Base-by-base conservation (phyloP, 257 asterid species). In the Nicotiana tomentosiformis region DNA sequence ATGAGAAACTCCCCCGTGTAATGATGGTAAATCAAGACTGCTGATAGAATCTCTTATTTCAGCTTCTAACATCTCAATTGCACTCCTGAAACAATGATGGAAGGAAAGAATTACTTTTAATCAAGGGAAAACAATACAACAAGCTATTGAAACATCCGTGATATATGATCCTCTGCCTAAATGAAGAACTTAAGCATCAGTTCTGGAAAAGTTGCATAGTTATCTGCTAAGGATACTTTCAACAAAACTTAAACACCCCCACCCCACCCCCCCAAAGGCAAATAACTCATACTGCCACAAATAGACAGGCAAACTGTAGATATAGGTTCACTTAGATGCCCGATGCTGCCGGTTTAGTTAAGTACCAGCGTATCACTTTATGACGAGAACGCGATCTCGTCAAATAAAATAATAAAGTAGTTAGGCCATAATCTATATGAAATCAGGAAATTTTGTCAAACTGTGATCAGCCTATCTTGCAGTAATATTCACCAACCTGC, bases 31-130 rank as follows among this genome's bases (percentile, higher is more conserved):
- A 83, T 76, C 79, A 39, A 77, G 76, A 78, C 82, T 86, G 80
- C 86, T 84, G 30, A 61, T 43, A 77, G 93, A 72, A 26, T 88
- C 92, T 86, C 88, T 89, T 76, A 85, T 86, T 87, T 95, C 98
- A 68, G 91, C 89, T 89, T 93, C 97, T 86, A 93, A 87, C 83
- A 93, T 85, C 88, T 95, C 98, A 86, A 96, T 89, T 5, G 99
- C 97, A 86, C 93, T 93, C 93, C 98, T 96, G 82, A 56, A 87
- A 87, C 64, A 69, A 58, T n/a, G 86, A 23, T 29, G 18, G 62
- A 66, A n/a, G 18, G 33, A 55, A 33, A 70, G 82, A 29, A 68
- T 74, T 58, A 35, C 23, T 53, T 43, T 10, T 33, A 51, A 76
- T 51, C 65, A 51, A 76, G 80, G 65, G 65, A 53, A 53, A 53